Base-by-base conservation (phyloP, 176 grass and related monocot genomes). In the Urochloa ruziziensis region DNA sequence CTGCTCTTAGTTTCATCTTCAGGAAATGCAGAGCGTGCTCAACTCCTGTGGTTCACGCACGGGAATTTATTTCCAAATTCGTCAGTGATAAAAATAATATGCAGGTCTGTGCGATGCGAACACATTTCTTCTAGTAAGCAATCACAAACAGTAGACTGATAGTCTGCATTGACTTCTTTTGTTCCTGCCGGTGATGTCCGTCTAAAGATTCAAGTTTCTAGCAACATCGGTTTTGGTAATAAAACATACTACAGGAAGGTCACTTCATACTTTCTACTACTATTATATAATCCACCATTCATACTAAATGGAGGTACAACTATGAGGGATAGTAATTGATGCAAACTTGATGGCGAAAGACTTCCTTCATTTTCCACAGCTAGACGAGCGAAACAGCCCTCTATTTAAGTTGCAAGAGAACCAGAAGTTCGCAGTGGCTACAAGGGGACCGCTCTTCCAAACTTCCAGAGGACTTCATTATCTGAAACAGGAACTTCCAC, bases 401-500 rank as follows among this genome's bases (percentile, higher is more conserved):
- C 43, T 34, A 49, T 44, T 8, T 51, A 85, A 7, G 42, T 13
- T 62, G 74, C 57, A 78, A 67, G 73, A 86, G 79, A 74, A 67
- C 57, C 44, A 82, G 81, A 51, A 66, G 74, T 88, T 83, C 39
- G 29, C 30, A 53, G 43, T 46, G 42, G 46, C 72, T 71, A 52
- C 21, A 11, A 10, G 18, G 49, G 17, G 6, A 48, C 18, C 7
- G 33, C 37, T 15, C 44, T 67, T n/a, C n/a, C n/a, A n/a, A n/a
- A n/a, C n/a, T n/a, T 64, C 62, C 58, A 33, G 13, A 34, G 29
- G 62, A 28, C 70, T 80, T 54, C 23, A 78, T 27, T 74, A 88
- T 0, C 30, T 61, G 17, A 91, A 89, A 61, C 89, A 91, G 62
- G 65, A 61, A 51, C 47, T 92, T 51, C 74, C 83, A 14, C 84